Base-by-base conservation (phyloP, 176 grass and related monocot genomes). In the Alloteropsis semialata region DNA sequence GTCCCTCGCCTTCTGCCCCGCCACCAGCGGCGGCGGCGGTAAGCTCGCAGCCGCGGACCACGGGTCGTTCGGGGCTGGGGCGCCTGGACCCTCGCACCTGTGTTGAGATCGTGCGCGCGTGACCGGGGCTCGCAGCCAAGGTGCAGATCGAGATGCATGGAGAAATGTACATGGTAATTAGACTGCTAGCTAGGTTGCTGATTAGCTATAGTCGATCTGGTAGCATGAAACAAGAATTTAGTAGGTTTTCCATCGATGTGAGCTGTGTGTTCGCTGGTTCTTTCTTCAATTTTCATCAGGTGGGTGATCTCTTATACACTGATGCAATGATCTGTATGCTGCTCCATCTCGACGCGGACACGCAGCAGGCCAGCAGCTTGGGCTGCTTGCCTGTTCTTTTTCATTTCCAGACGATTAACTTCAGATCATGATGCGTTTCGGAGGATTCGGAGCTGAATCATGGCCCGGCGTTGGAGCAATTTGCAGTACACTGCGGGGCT, bases 1-100 rank as follows among this genome's bases (percentile, higher is more conserved):
- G 24, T 93, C 80, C 59, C 91, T 93, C n/a, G 83, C 83, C 18
- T 89, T 89, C 84, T 63, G 57, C 46, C 84, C 79, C 30, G 9
- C 82, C 42, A 8, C 77, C 15, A 3, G 18, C 13, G 41, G 78
- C 39, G 3, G 65, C 41, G 8, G 46, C 4, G 2, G 27, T 81
- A 67, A 51, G 30, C 21, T 25, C 48, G 81, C 45, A 59, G 59
- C 19, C 3, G 49, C 22, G 46, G 61, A 24, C 61, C 48, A 58
- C 44, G 70, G 60, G 44, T 10, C 32, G 79, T 45, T 38, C 8
- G 61, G 21, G 43, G 10, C 6, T 3, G 18, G 3, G 16, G 61
- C 6, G 1, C 37, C 38, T 8, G 30, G 43, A 37, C 21, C 74
- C 5, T 17, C 59, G 7, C 76, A n/a, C 58, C 27, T 32, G 0